These are phyloP conservation scores for Rhizopus arrhizus DNA, from an alignment of 371 early-diverging fungal genomes.

Conservation along the genomic window DNA sequence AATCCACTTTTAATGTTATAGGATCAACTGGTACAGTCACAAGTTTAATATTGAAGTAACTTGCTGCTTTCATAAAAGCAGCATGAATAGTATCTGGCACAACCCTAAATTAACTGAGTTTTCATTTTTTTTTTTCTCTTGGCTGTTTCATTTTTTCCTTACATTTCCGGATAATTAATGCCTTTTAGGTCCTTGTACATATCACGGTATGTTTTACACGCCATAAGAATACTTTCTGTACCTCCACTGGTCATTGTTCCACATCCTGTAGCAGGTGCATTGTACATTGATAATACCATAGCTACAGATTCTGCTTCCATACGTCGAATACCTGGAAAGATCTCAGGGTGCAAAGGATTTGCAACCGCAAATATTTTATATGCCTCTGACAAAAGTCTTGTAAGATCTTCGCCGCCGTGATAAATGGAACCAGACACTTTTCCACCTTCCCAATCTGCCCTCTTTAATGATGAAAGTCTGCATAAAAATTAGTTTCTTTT, in stretches of 20 bases:
- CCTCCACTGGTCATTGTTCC: conserved; percentile 94
- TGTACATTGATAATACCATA: conserved; percentile 87
- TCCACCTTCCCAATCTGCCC: conserved; percentile 84
- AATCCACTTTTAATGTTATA: conserved; percentile 75
- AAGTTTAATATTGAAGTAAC: conserved; percentile 87
- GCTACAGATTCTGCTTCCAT: conserved; percentile 95
- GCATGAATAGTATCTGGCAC: conserved; percentile 91
- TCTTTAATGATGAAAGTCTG: conserved; percentile 46
- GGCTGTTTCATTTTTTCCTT: conserved; percentile 21
- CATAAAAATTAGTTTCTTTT: conserved; percentile 15
- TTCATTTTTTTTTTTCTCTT: background rate
- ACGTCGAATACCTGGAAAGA: conserved; percentile 93
- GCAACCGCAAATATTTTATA: conserved; percentile 82
- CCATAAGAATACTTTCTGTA: conserved; percentile 94
- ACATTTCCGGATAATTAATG: conserved; percentile 90
- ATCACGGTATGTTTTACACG: conserved; percentile 87
- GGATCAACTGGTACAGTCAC: conserved; percentile 83
- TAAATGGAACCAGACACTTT: conserved; percentile 91
- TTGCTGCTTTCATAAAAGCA: conserved; percentile 94
- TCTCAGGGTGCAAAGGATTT: conserved; percentile 94
- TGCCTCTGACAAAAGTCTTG: conserved; percentile 75
- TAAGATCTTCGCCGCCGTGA: conserved; percentile 85
- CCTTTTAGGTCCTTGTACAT: conserved; percentile 72
- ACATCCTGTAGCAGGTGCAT: conserved; percentile 74
- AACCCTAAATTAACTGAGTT: conserved; percentile 54